Conservation (phyloP, 306 rosid species). For the Cucurbita maxima region DNA sequence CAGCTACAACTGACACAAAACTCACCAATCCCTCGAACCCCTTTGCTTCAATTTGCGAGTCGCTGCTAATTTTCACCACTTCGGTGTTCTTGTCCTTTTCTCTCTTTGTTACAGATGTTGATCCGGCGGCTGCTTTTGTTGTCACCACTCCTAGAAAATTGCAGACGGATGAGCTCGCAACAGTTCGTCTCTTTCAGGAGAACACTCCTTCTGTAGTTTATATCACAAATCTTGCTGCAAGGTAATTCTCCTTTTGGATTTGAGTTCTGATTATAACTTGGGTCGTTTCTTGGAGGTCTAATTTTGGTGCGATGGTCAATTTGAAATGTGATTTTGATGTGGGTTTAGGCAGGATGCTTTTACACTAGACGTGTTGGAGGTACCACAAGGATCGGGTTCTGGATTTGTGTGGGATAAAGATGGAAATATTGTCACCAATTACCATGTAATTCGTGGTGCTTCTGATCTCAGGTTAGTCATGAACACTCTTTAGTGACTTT, state of each 20-base stretch:
- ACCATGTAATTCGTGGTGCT: conserved; percentile 96
- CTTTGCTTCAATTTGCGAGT: conserved; percentile 19
- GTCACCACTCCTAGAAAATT: conserved; percentile 54
- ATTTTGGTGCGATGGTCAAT: neutral
- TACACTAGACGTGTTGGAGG: conserved; percentile 89
- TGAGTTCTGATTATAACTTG: neutral
- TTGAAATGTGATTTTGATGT: conserved; percentile 9
- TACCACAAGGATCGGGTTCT: conserved; percentile 94
- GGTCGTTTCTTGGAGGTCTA: neutral
- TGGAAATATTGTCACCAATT: conserved; percentile 86
- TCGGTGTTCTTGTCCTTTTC: conserved; percentile 63
- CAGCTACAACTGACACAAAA: neutral
- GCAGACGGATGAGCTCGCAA: conserved; percentile 88
- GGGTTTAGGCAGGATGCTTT: conserved; percentile 86
- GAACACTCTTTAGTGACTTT: neutral
- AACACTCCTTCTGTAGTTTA: conserved; percentile 89
- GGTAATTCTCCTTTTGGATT: conserved; percentile 13
- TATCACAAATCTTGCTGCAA: conserved; percentile 84
- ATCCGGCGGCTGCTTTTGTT: conserved; percentile 70
- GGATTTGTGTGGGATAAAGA: conserved; percentile 90
- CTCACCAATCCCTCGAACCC: neutral
- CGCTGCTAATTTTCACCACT: conserved; percentile 43
- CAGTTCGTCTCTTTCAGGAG: conserved; percentile 81
- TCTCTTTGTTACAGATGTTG: conserved; percentile 41
- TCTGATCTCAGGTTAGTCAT: conserved; percentile 78